A percentile compares a stretch with the other conserved stretches of the same genome.
Evolutionary conservation across 2,329 filamentous ascomycete genomes (phyloP).

Genomic region (Elsinoe perseae): DNA sequence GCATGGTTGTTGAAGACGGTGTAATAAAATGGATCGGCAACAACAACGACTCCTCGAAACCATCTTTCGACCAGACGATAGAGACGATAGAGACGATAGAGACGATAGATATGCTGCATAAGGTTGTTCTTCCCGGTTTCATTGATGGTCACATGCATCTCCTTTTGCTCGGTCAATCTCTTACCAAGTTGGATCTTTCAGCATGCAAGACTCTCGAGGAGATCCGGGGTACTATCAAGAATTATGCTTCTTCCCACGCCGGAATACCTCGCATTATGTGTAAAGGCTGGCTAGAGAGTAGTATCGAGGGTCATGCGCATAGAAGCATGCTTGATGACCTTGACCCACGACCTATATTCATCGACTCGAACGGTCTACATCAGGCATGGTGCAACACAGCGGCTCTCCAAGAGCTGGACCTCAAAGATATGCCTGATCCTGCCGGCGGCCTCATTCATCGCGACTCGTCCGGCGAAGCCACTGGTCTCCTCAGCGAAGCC

Average conservation of each 20-base stretch:
- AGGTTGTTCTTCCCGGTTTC: slow-evolving; percentile 46
- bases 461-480: slow-evolving; percentile 40
- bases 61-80: slow-evolving; percentile 21
- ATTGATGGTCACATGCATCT: slow-evolving; percentile 54
- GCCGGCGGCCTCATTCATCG: slow-evolving; percentile 48
- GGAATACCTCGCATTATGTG: slow-evolving; percentile 43
- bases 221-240: slow-evolving; percentile 41
- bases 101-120: slow-evolving; percentile 30
- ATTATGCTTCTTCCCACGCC: slow-evolving; percentile 41
- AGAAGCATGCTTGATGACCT: slow-evolving; percentile 47
- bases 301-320: slow-evolving; percentile 45
- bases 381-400: slow-evolving; percentile 50
- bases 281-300: slow-evolving; percentile 50
- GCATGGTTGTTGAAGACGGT: slow-evolving; percentile 36
- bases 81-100: slow-evolving; percentile 22
- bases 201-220: slow-evolving; percentile 42
- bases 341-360: slow-evolving; percentile 46
- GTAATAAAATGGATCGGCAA: slow-evolving; percentile 37
- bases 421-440: slow-evolving; percentile 41
- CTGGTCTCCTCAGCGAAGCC: slow-evolving; percentile 48
- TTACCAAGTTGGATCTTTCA: slow-evolving; percentile 45
- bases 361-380: slow-evolving; percentile 52
- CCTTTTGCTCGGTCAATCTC: slow-evolving; percentile 47
- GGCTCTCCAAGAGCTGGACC: slow-evolving; percentile 44
- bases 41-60: slow-evolving; percentile 26